Evolutionary conservation across 768 basidiomycete species (phyloP).

Genomic region (Hirschioporus abietinus): DNA sequence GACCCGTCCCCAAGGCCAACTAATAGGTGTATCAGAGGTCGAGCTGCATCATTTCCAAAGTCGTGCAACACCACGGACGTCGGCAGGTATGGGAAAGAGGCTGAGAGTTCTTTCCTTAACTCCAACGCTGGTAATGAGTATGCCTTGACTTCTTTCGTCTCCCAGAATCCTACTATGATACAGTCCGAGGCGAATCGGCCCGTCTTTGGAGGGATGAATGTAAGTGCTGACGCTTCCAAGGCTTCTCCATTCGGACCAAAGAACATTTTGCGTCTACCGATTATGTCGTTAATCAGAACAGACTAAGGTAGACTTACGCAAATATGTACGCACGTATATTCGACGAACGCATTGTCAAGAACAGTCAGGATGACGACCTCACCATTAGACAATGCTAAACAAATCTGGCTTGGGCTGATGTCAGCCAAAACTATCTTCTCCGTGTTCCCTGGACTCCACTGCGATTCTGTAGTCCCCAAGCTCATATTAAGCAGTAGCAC

Average conservation of each 20-base stretch:
- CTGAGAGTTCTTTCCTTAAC: constrained; percentile 18
- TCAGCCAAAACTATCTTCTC: constrained; percentile 62
- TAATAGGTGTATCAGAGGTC: constrained; percentile 52
- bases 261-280: background rate
- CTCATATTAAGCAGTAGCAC: constrained; percentile 47
- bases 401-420: constrained; percentile 62
- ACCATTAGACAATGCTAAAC: constrained; percentile 54
- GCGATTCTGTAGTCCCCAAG: constrained; percentile 35
- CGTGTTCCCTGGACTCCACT: constrained; percentile 12
- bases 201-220: constrained; percentile 52
- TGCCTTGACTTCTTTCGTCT: constrained; percentile 55
- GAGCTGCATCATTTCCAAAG: constrained; percentile 43
- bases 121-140: constrained; percentile 27
- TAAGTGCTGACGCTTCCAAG: constrained; percentile 65
- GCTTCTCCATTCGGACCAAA: background rate
- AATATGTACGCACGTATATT: background rate
- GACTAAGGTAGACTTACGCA: constrained; percentile 23
- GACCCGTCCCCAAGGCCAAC: constrained; percentile 75
- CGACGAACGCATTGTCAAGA: constrained; percentile 22
- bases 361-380: constrained; percentile 47
- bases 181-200: constrained; percentile 39
- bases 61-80: constrained; percentile 48
- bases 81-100: constrained; percentile 39
- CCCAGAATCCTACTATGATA: constrained; percentile 75
- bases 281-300: background rate